A percentile compares a stretch with the other conserved stretches of the same genome.
These are phyloP conservation scores for Fusarium pilosicola DNA, from an alignment of 2,329 filamentous ascomycete species.

Conservation along the genomic window DNA sequence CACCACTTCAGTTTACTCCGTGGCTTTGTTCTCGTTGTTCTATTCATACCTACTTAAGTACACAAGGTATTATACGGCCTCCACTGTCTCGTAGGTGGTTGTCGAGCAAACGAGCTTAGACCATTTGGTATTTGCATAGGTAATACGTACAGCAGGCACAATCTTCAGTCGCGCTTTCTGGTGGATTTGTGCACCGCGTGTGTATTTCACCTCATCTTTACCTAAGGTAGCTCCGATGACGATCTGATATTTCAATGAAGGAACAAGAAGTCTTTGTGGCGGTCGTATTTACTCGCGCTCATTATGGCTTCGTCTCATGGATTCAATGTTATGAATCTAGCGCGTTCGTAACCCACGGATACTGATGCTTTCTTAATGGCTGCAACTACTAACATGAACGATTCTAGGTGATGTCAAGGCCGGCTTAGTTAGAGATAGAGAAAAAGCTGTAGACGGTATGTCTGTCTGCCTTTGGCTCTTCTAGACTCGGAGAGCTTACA, in stretches of 20 bases:
- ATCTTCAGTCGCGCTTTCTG: constrained; percentile 14
- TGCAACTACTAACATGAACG: constrained; percentile 15
- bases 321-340: constrained; percentile 49
- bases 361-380: background rate
- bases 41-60: background rate
- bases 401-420: constrained; percentile 49
- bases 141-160: background rate
- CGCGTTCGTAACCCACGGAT: constrained; percentile 43
- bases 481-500: constrained; percentile 7
- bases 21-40: background rate
- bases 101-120: constrained; percentile 14
- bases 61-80: background rate
- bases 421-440: constrained; percentile 51
- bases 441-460: constrained; percentile 55
- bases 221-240: background rate
- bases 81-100: background rate
- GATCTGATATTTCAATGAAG: constrained; percentile 1
- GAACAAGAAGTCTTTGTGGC: background rate
- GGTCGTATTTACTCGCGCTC: constrained; percentile 4
- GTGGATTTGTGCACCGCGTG: background rate
- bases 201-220: background rate
- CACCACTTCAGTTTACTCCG: background rate
- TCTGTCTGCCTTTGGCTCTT: background rate
- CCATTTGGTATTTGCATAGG: background rate
- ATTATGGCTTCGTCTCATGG: constrained; percentile 49